Base-by-base conservation (phyloP, 306 rosid species). In the Prosopis cineraria region DNA sequence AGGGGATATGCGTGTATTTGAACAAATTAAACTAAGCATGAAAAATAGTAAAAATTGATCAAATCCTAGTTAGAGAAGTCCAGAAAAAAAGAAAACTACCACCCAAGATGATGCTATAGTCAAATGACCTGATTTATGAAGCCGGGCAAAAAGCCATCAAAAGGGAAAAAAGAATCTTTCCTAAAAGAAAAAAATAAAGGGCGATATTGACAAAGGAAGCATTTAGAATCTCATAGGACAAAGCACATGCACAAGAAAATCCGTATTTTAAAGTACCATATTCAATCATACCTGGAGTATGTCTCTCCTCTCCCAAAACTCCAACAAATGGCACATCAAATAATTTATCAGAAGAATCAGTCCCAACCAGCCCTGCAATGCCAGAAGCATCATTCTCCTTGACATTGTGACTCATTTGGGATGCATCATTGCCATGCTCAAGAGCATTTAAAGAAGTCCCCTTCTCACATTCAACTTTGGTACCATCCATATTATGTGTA, bases 311-410 rank as follows among this genome's bases (percentile, higher is more conserved):
- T 60, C 64, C 79, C 29, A 53, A 45, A 74, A 64, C 72, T 56
- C 79, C 89, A 79, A 82, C 71, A 77, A 79, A 83, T 71, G 85
- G 87, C 68, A 82, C 88, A 55, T 86, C 91, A 65, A 77, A 84
- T 65, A 88, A 78, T 71, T 74, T 86, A 55, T 82, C 85, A 45
- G 86, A 74, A 50, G 74, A 83, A 70, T 78, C 85, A 56, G 84
- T 80, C 73, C 77, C 85, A 17, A 63, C 78, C 43, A 74, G 68
- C 66, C 82, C 89, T 66, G 84, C 70, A 36, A 44, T 11, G 48
- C 85, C 83, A 52, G 88, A 68, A 74, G 67, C 77, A 47, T 75
- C 90, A 17, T 70, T 76, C 44, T 92, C 93, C 84, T 88, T 90
- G 41, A 59, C 60, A 83, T 40, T 67, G 75, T 37, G 33, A 78